phyloP scores from a whole-genome alignment of 306 rosid species.

The Dicorynia guianensis region DNA sequence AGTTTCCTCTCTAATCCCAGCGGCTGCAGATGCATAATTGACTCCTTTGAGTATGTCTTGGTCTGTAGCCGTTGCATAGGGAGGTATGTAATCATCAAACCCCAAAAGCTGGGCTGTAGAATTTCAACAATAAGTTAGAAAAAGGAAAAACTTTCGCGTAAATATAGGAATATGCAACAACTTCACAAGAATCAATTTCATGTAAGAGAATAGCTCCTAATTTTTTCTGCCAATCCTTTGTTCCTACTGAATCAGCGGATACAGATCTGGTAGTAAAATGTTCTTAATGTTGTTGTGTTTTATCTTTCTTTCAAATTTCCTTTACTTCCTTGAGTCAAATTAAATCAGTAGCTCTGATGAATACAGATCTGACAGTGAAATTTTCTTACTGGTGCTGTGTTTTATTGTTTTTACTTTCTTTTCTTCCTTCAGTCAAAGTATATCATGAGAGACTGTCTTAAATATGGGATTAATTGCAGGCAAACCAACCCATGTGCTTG shows the following conservation, averaged over 20 bases:
- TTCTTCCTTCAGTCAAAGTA: conserved; percentile 22
- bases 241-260: conserved; percentile 32
- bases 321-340: conserved; percentile 1
- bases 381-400: background rate
- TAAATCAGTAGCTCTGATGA: no score
- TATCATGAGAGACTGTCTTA: background rate
- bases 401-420: conserved; percentile 11
- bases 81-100: conserved; percentile 72
- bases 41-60: conserved; percentile 75
- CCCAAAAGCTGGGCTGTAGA: conserved; percentile 84
- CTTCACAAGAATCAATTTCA: background rate
- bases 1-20: conserved; percentile 95
- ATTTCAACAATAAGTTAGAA: conserved; percentile 32
- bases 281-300: background rate
- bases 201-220: conserved; percentile 6
- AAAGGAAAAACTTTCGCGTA: background rate
- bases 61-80: conserved; percentile 68
- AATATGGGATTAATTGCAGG: conserved; percentile 30
- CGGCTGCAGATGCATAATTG: conserved; percentile 97
- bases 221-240: background rate
- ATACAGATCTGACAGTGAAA: background rate
- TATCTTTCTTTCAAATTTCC: background rate
- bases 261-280: conserved; percentile 31
- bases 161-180: background rate
- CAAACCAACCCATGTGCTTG: conserved; percentile 41